Conservation (phyloP, 1,284 basidiomycete genomes). For the Microbotryum saponariae region DNA sequence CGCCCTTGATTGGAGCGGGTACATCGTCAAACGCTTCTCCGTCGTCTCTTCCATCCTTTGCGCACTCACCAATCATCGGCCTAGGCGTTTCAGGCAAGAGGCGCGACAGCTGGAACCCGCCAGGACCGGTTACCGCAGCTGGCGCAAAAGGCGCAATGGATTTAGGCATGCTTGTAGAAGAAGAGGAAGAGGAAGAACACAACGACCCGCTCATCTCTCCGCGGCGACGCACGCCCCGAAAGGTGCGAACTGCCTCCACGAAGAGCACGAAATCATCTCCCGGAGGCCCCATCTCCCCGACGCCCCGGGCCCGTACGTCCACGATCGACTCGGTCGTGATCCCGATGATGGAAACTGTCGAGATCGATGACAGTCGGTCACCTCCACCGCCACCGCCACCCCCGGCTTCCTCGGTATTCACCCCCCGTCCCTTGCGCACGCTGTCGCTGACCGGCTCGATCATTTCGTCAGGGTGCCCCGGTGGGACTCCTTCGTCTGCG, state of each 20-base stretch:
- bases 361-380: background rate
- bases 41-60: background rate
- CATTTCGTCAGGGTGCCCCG: too few relatives aligned
- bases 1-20: too few relatives aligned
- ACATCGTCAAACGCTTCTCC: background rate
- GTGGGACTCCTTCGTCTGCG: too few relatives aligned
- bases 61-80: constrained; percentile 26
- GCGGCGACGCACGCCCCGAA: constrained; percentile 13
- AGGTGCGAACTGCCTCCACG: constrained; percentile 10
- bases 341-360: constrained; percentile 1
- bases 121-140: constrained; percentile 7
- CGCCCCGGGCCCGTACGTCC: background rate
- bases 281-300: too few relatives aligned
- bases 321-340: constrained; percentile 1
- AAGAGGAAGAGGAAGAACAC: constrained; percentile 30
- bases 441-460: background rate
- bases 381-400: background rate
- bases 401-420: background rate
- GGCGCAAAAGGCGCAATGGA: constrained; percentile 28
- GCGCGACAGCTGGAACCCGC: constrained; percentile 24
- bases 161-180: constrained; percentile 27
- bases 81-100: constrained; percentile 18
- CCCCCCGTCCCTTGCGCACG: background rate
- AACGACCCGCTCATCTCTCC: constrained; percentile 14
- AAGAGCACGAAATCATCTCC: too few relatives aligned